A percentile compares a stretch with the other conserved stretches of the same genome.
Evolutionary conservation across 306 rosid genomes (phyloP).

Genomic region (Boehmeria nivea): DNA sequence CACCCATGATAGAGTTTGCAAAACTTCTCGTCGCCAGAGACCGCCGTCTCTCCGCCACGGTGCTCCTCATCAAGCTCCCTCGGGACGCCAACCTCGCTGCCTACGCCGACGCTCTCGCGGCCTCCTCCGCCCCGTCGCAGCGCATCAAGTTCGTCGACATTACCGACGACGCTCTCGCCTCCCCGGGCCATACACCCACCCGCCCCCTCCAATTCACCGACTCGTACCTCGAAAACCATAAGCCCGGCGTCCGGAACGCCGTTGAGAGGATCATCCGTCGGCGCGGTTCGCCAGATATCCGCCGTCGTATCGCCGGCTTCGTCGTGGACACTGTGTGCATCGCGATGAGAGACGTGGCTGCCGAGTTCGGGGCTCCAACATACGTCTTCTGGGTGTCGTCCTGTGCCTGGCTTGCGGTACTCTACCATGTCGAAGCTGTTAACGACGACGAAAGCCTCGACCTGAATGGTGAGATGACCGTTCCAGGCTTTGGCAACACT

Average conservation of each 20-base stretch:
- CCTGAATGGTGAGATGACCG: neutral
- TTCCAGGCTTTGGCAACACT: slow-evolving; percentile 16
- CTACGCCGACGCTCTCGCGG: slow-evolving; percentile 19
- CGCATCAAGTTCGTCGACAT: neutral
- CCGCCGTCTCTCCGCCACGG: slow-evolving; percentile 25
- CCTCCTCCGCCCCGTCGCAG: neutral
- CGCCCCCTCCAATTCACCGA: neutral
- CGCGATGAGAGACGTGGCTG: slow-evolving; percentile 17
- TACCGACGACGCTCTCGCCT: neutral
- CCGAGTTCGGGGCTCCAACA: slow-evolving; percentile 24
- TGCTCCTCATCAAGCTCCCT: slow-evolving; percentile 31
- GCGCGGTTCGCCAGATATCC: neutral
- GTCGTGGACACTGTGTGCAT: slow-evolving; percentile 7
- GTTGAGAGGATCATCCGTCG: neutral
- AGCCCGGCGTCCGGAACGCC: neutral
- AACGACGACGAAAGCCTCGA: neutral
- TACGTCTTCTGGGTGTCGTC: slow-evolving; percentile 12
- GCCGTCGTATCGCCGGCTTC: slow-evolving; percentile 21
- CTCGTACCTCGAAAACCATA: slow-evolving; percentile 8
- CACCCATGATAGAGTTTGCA: slow-evolving; percentile 27
- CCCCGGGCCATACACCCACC: slow-evolving; percentile 13
- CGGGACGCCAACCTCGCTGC: neutral
- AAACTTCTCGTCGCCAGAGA: slow-evolving; percentile 37
- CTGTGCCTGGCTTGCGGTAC: slow-evolving; percentile 10
- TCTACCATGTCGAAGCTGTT: slow-evolving; percentile 13